Evolutionary conservation across 345 rosid genomes (phyloP).

Genomic region (Euclidium syriacum): DNA sequence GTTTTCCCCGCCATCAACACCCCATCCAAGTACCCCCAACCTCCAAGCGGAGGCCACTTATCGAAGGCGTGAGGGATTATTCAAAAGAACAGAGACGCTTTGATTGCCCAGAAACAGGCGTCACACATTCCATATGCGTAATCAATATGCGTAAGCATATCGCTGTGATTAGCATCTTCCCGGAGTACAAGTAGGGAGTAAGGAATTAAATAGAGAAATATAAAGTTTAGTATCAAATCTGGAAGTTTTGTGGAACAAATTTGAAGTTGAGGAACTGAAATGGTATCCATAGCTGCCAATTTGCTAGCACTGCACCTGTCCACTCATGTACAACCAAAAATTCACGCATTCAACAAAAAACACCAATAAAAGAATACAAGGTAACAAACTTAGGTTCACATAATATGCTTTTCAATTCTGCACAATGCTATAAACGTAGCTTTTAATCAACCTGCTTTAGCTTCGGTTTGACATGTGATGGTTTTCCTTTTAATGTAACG

Average conservation of each 20-base stretch:
- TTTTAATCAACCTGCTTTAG: constrained; percentile 64
- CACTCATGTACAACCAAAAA: constrained; percentile 55
- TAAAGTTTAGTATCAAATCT: too few species aligned
- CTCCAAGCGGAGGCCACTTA: too few species aligned
- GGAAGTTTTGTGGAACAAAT: constrained; percentile 89
- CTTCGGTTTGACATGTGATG: constrained; percentile 69
- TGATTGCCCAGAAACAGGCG: too few species aligned
- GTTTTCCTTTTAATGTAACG: constrained; percentile 80
- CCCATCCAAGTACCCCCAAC: too few species aligned
- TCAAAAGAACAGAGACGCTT: too few species aligned
- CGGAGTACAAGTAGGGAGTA: background rate
- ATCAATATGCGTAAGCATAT: too few species aligned
- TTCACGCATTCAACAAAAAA: constrained; percentile 12
- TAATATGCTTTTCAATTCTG: background rate
- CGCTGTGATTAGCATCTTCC: too few species aligned
- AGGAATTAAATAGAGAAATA: background rate
- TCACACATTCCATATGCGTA: too few species aligned
- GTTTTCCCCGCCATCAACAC: too few species aligned
- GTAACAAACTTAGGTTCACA: background rate
- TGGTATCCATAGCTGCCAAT: constrained; percentile 99
- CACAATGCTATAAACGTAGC: background rate
- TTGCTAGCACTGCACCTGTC: constrained; percentile 81
- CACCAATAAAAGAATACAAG: background rate
- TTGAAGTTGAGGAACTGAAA: constrained; percentile 95
- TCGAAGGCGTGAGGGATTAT: too few species aligned